Percentiles rank a stretch among this genome's conserved stretches.
Evolutionary conservation across 352 stramenopile species (phyloP).

Genomic region (Phytophthora palmivora): DNA sequence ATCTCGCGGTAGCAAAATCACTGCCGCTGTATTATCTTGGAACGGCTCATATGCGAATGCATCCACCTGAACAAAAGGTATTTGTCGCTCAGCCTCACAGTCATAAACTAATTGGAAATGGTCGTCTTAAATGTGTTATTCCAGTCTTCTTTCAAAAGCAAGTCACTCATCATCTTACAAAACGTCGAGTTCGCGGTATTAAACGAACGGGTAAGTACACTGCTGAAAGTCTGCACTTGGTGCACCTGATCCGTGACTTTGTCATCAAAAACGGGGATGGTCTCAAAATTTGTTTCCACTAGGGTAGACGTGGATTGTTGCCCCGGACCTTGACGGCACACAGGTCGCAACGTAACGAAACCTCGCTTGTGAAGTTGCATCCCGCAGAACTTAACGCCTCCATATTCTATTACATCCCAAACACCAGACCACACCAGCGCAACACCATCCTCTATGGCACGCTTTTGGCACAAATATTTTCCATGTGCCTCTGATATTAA

Average conservation of each 20-base stretch:
- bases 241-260: constrained; percentile 37
- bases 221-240: constrained; percentile 25
- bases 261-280: constrained; percentile 51
- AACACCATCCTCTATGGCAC: neutral
- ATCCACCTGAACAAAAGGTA: too few relatives aligned
- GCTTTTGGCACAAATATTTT: constrained; percentile 5
- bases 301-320: constrained; percentile 29
- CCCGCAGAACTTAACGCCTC: neutral
- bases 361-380: constrained; percentile 26
- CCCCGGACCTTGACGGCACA: constrained; percentile 1
- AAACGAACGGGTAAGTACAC: constrained; percentile 25
- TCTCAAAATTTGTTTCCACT: constrained; percentile 51
- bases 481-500: neutral
- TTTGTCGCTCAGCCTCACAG: too few relatives aligned
- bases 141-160: constrained; percentile 33
- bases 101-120: too few relatives aligned
- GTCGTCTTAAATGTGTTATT: constrained; percentile 26
- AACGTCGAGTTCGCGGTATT: constrained; percentile 24
- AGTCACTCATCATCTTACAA: constrained; percentile 21
- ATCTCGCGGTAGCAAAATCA: too few relatives aligned
- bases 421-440: neutral
- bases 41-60: too few relatives aligned
- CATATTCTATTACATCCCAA: neutral
- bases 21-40: too few relatives aligned
- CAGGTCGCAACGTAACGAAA: constrained; percentile 17